Evolutionary conservation across 1,139 yeast species (phyloP), one percentile per base, ranked within the genome.

Genomic region (Geotrichum carabidarum): DNA sequence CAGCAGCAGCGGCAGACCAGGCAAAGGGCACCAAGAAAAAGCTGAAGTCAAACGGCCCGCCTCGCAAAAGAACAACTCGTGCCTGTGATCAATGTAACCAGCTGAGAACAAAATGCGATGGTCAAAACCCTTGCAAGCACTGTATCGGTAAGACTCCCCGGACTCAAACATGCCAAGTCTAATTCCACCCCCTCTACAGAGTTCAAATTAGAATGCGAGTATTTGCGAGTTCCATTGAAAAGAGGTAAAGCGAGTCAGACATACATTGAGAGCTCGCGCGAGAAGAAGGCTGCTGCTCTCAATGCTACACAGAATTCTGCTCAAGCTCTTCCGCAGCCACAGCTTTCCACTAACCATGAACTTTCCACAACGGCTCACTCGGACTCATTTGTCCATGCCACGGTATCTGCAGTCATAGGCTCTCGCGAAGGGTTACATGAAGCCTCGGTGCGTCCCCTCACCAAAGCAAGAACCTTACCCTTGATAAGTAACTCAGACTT

Each of bases 171-270:
- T 22, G 27, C 27, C 27, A 11, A 32, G 12, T 31, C 34, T 31
- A 14, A 8, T 22, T 8, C 15, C 27, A 22, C 27, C 3, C 27
- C 27, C 27, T 41, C 15, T 8, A 6, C 43, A 49, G 56, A 48
- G 27, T 40, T 50, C n/a, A 45, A 45, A 15, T 37, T 54, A n/a
- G 44, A 38, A 14, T 56, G 58, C 38, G 54, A 50, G 14, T 56
- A 56, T 22, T 58, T 69, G 4, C 63, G 77, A 34, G 63, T 68
- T 30, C 74, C 73, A 32, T 72, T 69, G 57, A 71, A 71, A 58
- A 64, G 77, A 40, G 77, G 77, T 11, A 65, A 75, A 50, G 76
- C 75, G 11, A 59, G 67, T 30, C 60, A 60, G 46, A 62, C 66
- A 8, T 66, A 67, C 42, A 55, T 64, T 15, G 63, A 57, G 38